Percentiles rank a stretch among this genome's conserved stretches.
Evolutionary conservation across 176 grass and related monocot genomes (phyloP).

Genomic region (Hyparrhenia diplandra): DNA sequence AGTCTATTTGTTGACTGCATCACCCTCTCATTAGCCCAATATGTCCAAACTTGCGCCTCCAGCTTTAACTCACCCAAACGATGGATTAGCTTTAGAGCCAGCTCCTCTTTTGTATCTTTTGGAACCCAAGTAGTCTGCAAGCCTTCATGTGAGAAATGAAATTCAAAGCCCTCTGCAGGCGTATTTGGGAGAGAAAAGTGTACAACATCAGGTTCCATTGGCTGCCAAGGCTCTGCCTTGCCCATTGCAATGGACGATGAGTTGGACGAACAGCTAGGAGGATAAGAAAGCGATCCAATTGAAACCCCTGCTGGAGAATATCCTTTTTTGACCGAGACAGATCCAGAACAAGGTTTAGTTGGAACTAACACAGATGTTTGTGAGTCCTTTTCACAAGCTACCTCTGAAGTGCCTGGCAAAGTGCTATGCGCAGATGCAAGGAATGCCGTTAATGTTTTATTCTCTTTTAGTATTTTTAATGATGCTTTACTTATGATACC

Average conservation of each 20-base stretch:
- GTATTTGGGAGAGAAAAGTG: conserved; percentile 26
- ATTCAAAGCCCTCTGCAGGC: conserved; percentile 22
- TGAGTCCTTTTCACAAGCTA: conserved; percentile 4
- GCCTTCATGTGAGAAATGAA: conserved; percentile 32
- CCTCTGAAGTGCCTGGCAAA: conserved; percentile 13
- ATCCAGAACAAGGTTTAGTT: background rate
- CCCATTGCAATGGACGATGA: conserved; percentile 18
- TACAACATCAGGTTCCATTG: background rate
- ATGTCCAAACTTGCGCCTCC: conserved; percentile 23
- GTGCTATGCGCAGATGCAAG: conserved; percentile 20
- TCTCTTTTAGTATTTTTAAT: conserved; percentile 15
- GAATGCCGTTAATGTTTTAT: conserved; percentile 20
- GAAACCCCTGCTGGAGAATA: conserved; percentile 8
- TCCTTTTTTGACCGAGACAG: conserved; percentile 1
- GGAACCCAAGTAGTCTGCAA: conserved; percentile 32
- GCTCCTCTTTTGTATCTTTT: conserved; percentile 29
- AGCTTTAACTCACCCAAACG: conserved; percentile 36
- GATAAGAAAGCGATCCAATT: conserved; percentile 11
- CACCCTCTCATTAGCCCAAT: conserved; percentile 42
- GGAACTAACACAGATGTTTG: conserved; percentile 2
- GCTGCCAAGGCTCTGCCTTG: background rate
- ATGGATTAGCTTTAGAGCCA: conserved; percentile 20
- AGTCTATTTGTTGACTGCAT: conserved; percentile 34
- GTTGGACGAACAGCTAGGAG: conserved; percentile 7
- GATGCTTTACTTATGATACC: conserved; percentile 11